phyloP scores from a whole-genome alignment of 169 alveolate species.

The Cryptosporidium ryanae region DNA sequence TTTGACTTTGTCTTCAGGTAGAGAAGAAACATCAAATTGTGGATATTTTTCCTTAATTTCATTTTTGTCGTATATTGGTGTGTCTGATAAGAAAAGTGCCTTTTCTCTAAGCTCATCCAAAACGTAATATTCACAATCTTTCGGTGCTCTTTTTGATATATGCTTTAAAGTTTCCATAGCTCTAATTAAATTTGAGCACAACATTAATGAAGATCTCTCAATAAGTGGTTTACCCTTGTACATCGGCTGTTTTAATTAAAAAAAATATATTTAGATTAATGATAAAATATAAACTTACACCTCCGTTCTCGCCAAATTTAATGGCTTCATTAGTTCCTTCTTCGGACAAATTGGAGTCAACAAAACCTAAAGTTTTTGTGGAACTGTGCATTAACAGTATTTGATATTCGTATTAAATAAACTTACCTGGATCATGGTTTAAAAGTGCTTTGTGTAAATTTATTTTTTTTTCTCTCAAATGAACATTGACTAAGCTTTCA shows the following conservation, averaged over 20 bases:
- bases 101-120: conserved; percentile 58
- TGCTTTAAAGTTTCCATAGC: conserved; percentile 53
- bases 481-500: conserved; percentile 43
- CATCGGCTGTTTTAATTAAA: conserved; percentile 24
- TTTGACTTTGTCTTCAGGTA: conserved; percentile 28
- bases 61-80: conserved; percentile 1
- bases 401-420: background rate
- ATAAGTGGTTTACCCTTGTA: conserved; percentile 43
- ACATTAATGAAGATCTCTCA: conserved; percentile 37
- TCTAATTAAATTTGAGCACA: conserved; percentile 44
- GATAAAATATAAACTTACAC: conserved; percentile 28
- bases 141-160: conserved; percentile 38
- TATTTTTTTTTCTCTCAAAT: conserved; percentile 18
- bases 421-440: conserved; percentile 53
- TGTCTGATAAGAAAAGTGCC: conserved; percentile 21
- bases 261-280: background rate
- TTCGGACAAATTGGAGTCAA: conserved; percentile 44
- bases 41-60: conserved; percentile 39
- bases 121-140: conserved; percentile 33
- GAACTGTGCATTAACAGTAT: background rate
- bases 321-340: conserved; percentile 31
- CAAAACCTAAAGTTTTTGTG: conserved; percentile 8
- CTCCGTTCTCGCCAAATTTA: conserved; percentile 35
- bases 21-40: conserved; percentile 20
- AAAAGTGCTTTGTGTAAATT: conserved; percentile 5